Base-by-base conservation (phyloP, 306 rosid genomes). In the Spatholobus suberectus region DNA sequence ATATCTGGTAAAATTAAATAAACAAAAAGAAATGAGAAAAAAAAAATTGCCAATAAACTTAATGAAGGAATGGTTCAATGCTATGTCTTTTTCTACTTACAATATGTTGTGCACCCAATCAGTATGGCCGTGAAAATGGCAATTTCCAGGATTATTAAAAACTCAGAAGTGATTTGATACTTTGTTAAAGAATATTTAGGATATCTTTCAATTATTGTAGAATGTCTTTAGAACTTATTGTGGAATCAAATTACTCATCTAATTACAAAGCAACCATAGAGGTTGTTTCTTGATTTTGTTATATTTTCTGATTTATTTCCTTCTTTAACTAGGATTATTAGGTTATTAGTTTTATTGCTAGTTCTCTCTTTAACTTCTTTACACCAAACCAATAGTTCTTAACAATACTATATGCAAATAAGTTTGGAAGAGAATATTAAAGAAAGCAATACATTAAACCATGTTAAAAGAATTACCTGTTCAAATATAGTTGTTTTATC, bases 401-500 rank as follows among this genome's bases (percentile, higher is more conserved):
- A 47, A 46, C 52, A 21, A 51, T 59, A 26, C 23, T 35, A 66
- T 43, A 34, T 55, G 61, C 21, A 47, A 66, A 70, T 32, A 65
- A 38, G 41, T 55, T 20, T 17, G 23, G 12, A 38, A 38, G 49
- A 40, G 69, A 63, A 63, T 57, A 59, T 67, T 44, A 77, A 43
- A 62, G n/a, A 55, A 46, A 81, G 35, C 18, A 76, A 69, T 51
- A 43, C 52, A 75, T 34, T 27, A 21, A 75, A 80, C 69, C 41
- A 14, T 27, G 62, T 23, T 37, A 68, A 32, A n/a, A 77, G 37
- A 83, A 51, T 43, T 82, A 94, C 99, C 98, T 86, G 78, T 85
- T 96, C 99, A 88, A 96, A 94, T 82, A 94, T 84, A 73, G 99
- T 96, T 83, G 74, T 51, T 72, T 63, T 86, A 8, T 83, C 52